Evolutionary conservation across 305 asterid species (phyloP).

Genomic region (Solanum hybrid): DNA sequence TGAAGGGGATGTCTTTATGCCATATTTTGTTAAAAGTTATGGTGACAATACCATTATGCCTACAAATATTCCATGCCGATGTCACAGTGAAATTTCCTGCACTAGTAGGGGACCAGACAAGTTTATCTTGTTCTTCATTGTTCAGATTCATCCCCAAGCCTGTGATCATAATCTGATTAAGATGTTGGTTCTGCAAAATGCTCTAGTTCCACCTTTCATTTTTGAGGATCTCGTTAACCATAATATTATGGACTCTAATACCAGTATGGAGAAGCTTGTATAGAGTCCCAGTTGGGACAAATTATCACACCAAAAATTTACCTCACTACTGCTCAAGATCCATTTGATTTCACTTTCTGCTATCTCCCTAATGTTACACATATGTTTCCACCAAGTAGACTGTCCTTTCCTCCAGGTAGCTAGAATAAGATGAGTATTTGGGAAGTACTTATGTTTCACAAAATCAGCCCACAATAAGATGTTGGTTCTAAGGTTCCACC

Average conservation of each 20-base stretch:
- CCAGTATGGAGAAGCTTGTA: not conserved
- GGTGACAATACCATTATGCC: not conserved
- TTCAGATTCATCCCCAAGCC: not conserved
- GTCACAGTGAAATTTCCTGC: not conserved
- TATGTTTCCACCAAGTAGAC: not conserved
- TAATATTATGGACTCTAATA: not conserved
- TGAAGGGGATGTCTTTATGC: not conserved
- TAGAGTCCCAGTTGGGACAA: not conserved
- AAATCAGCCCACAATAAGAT: not conserved
- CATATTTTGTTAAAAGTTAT: not conserved
- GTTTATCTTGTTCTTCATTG: not conserved
- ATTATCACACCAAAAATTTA: not conserved
- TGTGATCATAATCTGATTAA: not conserved
- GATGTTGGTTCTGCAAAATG: not conserved
- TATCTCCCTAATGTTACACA: not conserved
- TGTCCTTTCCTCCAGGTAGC: too few species aligned
- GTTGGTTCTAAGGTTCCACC: not conserved
- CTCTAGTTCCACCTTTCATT: not conserved
- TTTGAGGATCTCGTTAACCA: not conserved
- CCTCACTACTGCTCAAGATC: not conserved
- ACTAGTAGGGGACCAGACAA: not conserved
- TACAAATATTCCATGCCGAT: not conserved
- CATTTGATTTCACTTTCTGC: not conserved
- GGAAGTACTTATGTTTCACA: not conserved
- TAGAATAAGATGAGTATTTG: too few species aligned